Base-by-base conservation (phyloP, 2,329 filamentous ascomycete genomes). In the Fonsecaea multimorphosa region DNA sequence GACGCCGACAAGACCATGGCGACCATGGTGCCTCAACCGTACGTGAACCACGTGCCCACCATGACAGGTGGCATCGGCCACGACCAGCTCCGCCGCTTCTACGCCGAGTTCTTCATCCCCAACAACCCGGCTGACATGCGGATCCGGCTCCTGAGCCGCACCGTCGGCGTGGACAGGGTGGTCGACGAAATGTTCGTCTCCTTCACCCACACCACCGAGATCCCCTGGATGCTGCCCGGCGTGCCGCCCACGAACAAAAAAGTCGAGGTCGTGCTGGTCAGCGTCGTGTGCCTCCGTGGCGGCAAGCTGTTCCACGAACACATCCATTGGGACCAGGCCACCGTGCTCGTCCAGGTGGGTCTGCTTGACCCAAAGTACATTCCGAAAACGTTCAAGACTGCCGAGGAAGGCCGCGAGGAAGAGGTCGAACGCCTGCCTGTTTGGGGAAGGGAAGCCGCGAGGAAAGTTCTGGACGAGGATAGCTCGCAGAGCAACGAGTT, bases 321-420 rank as follows among this genome's bases (percentile, higher is more conserved):
- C 58, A 75, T 87, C 2, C 87, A 88, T 72, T 88, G 86, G 86
- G 86, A 88, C 70, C 86, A 88, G 70, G 86, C 86, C 9, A 84
- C 80, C 55, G 85, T 88, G 7, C 73, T 88, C 14, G 83, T 87
- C 52, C 86, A 88, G 72, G 77, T 86, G 0, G 86, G 86, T 0
- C 71, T 88, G 65, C 64, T 88, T 57, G 84, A 87, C 75, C 81
- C 84, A n/a, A 84, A 85, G 64, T 71, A 83, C 11, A 78, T 87
- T 22, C 83, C 84, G 0, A 75, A 80, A 44, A 74, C 82, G 1
- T 76, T 83, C 6, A 78, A 83, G 70, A 72, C 71, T 27, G 67
- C 58, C 24, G 71, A 72, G 29, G 55, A 69, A 44, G 69, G 68
- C 2, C 49, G 65, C 36, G 68, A 71, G 53, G 71, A 75, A 3